Conservation (phyloP, 768 basidiomycete species). For the Astraeus odoratus region DNA sequence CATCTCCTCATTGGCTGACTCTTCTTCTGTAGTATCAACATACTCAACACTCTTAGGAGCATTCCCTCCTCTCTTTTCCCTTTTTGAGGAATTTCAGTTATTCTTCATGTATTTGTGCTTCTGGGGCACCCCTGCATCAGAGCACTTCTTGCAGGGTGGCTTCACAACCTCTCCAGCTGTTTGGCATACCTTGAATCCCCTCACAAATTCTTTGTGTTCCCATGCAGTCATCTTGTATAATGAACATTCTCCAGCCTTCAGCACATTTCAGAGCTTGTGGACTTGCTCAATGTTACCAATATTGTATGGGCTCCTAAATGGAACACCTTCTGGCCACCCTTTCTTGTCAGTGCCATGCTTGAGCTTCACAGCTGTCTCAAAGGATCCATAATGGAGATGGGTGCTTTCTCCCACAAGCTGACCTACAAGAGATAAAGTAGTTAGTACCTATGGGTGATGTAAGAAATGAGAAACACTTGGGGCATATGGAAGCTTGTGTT, state of each 20-base stretch:
- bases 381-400: neutral
- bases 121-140: too few relatives aligned
- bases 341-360: neutral
- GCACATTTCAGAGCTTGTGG: neutral
- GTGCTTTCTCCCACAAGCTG: neutral
- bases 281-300: neutral
- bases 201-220: neutral
- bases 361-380: constrained; percentile 1
- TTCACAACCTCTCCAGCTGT: neutral
- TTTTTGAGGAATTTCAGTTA: too few relatives aligned
- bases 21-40: too few relatives aligned
- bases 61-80: too few relatives aligned
- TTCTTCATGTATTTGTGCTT: too few relatives aligned
- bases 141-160: neutral
- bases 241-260: neutral
- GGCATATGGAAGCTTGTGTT: neutral
- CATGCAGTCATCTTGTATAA: neutral
- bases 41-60: too few relatives aligned
- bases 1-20: too few relatives aligned
- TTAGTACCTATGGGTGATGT: too few relatives aligned
- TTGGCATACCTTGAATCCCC: neutral
- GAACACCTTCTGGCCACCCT: constrained; percentile 5
- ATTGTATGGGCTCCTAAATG: neutral
- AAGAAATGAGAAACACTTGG: too few relatives aligned
- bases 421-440: neutral